Conservation (phyloP, 768 basidiomycete genomes). For the Termitomyces sp. region DNA sequence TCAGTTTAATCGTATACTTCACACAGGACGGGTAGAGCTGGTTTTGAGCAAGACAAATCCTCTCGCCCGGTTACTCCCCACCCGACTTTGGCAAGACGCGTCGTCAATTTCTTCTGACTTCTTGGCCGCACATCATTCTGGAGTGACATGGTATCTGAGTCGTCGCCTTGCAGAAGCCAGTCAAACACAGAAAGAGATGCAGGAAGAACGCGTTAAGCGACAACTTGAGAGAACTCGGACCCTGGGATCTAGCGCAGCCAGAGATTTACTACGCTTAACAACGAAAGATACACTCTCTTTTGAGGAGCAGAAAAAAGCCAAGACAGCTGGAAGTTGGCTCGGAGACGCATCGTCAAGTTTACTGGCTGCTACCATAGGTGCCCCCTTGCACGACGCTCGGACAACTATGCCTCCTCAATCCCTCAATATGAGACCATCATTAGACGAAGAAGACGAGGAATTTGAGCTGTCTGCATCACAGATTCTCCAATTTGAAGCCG, state of each 20-base stretch:
- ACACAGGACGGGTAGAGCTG: conserved; percentile 61
- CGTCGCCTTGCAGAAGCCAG: conserved; percentile 76
- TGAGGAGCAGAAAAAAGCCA: conserved; percentile 14
- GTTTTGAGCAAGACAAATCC: conserved; percentile 61
- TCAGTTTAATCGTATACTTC: conserved; percentile 6
- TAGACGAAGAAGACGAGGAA: conserved; percentile 72
- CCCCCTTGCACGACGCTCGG: conserved; percentile 29
- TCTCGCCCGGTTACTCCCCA: conserved; percentile 64
- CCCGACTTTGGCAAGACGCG: conserved; percentile 57
- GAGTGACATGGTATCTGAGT: conserved; percentile 88
- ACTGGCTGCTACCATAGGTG: conserved; percentile 58
- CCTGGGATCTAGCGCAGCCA: conserved; percentile 74
- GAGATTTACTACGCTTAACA: conserved; percentile 49
- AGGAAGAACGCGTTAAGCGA: conserved; percentile 89
- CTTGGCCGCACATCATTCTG: conserved; percentile 88
- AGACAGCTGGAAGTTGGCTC: conserved; percentile 49
- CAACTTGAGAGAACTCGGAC: conserved; percentile 81
- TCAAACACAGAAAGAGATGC: conserved; percentile 78
- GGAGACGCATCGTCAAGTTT: conserved; percentile 54
- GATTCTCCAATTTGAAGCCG: conserved; percentile 88
- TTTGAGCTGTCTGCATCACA: conserved; percentile 81
- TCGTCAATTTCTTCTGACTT: conserved; percentile 56
- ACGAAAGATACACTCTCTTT: conserved; percentile 22
- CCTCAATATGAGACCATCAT: conserved; percentile 23
- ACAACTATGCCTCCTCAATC: conserved; percentile 18